phyloP scores from a whole-genome alignment of 1,284 basidiomycete genomes.

The Cutaneotrichosporon curvatum region DNA sequence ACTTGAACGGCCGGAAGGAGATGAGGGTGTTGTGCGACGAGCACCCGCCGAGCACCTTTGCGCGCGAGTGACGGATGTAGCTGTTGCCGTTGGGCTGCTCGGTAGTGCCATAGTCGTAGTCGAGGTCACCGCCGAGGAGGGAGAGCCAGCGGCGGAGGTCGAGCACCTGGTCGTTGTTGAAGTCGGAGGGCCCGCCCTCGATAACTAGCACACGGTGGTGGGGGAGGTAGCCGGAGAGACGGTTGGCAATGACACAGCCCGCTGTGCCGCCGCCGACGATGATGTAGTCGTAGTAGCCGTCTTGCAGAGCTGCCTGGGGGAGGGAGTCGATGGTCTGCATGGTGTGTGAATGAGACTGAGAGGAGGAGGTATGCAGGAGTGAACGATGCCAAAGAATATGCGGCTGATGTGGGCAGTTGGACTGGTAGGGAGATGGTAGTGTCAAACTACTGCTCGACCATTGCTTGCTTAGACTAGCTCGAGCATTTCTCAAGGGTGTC shows the following conservation, averaged over 20 bases:
- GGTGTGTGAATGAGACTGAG: neutral
- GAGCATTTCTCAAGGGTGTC: too few species aligned
- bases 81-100: slow-evolving; percentile 18
- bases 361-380: neutral
- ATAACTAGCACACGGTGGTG: slow-evolving; percentile 19
- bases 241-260: slow-evolving; percentile 57
- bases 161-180: slow-evolving; percentile 12
- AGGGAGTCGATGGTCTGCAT: slow-evolving; percentile 8
- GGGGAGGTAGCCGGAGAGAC: slow-evolving; percentile 47
- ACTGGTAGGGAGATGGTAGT: too few species aligned
- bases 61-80: slow-evolving; percentile 18
- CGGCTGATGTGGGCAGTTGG: too few species aligned
- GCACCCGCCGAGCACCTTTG: slow-evolving; percentile 18
- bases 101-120: slow-evolving; percentile 18
- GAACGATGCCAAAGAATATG: too few species aligned
- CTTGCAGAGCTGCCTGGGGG: neutral
- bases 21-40: slow-evolving; percentile 19
- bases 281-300: slow-evolving; percentile 55
- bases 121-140: slow-evolving; percentile 15
- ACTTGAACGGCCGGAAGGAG: slow-evolving; percentile 17
- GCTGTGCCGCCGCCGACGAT: slow-evolving; percentile 60
- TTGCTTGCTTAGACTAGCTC: too few species aligned
- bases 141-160: slow-evolving; percentile 17
- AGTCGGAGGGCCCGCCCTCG: slow-evolving; percentile 15
- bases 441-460: too few species aligned